These are phyloP conservation scores for Thraustochytrium striatum DNA, from an alignment of 352 stramenopile species.

Conservation along the genomic window DNA sequence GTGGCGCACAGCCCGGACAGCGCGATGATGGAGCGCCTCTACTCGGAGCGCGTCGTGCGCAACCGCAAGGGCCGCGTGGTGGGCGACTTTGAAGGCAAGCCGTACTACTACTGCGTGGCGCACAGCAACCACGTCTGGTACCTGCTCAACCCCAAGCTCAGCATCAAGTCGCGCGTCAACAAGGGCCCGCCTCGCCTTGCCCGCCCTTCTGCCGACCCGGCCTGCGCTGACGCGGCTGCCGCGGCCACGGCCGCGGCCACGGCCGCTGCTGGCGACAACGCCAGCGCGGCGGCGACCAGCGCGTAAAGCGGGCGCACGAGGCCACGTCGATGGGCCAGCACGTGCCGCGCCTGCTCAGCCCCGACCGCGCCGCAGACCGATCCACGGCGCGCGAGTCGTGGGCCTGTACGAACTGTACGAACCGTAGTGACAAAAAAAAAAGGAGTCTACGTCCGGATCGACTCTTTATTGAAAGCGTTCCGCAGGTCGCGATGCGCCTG, in stretches of 20 bases:
- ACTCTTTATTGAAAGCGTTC: too few species aligned
- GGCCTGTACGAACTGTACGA: too few species aligned
- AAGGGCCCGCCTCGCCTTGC: neutral
- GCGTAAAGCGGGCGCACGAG: too few species aligned
- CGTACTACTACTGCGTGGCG: slow-evolving; percentile 23
- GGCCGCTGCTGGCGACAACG: neutral
- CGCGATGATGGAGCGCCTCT: slow-evolving; percentile 37
- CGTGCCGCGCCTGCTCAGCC: too few species aligned
- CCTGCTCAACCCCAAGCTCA: slow-evolving; percentile 21
- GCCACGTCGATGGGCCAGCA: too few species aligned
- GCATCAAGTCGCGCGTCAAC: slow-evolving; percentile 29
- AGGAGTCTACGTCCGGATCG: too few species aligned
- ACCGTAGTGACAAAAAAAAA: too few species aligned
- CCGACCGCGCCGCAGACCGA: too few species aligned
- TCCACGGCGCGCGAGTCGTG: too few species aligned
- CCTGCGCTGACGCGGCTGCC: neutral
- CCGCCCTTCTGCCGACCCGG: neutral
- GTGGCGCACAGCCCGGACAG: neutral
- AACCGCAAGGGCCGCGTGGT: slow-evolving; percentile 41
- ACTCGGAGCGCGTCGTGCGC: slow-evolving; percentile 4
- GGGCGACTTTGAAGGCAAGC: slow-evolving; percentile 42
- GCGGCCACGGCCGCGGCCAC: too few species aligned
- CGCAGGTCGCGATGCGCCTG: too few species aligned
- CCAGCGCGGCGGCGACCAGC: neutral
- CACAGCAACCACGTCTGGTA: slow-evolving; percentile 47